Conservation (phyloP, 2,329 filamentous ascomycete genomes). For the Epichloe brachyelytri region DNA sequence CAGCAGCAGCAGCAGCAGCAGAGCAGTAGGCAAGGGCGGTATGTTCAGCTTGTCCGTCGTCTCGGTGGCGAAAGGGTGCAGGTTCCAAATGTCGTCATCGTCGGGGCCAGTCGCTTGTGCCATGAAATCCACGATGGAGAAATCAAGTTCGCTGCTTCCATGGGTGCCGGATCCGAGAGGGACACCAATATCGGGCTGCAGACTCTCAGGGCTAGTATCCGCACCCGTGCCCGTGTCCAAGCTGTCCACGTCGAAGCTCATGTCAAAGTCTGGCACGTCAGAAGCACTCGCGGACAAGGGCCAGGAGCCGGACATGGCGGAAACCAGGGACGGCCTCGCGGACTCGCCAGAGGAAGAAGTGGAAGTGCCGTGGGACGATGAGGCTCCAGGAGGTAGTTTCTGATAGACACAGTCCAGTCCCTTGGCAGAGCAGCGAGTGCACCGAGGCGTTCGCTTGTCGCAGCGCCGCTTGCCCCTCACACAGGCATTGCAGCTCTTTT, state of each 20-base stretch:
- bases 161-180: neutral
- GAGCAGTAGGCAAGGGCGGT: slow-evolving; percentile 14
- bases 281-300: too few relatives aligned
- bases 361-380: neutral
- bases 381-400: slow-evolving; percentile 18
- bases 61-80: slow-evolving; percentile 10
- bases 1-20: neutral
- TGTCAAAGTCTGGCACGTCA: slow-evolving; percentile 22
- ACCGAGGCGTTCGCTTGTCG: slow-evolving; percentile 30
- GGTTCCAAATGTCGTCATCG: slow-evolving; percentile 14
- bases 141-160: slow-evolving; percentile 16
- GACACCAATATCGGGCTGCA: slow-evolving; percentile 7
- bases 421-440: slow-evolving; percentile 29
- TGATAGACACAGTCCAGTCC: slow-evolving; percentile 29
- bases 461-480: slow-evolving; percentile 34
- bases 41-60: slow-evolving; percentile 17
- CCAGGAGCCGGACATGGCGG: neutral
- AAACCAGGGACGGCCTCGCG: slow-evolving; percentile 3
- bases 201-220: slow-evolving; percentile 20
- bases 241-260: slow-evolving; percentile 17
- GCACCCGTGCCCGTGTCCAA: slow-evolving; percentile 14
- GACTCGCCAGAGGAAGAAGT: slow-evolving; percentile 10
- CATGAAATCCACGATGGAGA: slow-evolving; percentile 24
- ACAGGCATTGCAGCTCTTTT: slow-evolving; percentile 37
- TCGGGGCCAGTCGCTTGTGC: slow-evolving; percentile 9